These are phyloP conservation scores for Plasmopara muralis DNA, from an alignment of 352 stramenopile genomes.

Conservation along the genomic window DNA sequence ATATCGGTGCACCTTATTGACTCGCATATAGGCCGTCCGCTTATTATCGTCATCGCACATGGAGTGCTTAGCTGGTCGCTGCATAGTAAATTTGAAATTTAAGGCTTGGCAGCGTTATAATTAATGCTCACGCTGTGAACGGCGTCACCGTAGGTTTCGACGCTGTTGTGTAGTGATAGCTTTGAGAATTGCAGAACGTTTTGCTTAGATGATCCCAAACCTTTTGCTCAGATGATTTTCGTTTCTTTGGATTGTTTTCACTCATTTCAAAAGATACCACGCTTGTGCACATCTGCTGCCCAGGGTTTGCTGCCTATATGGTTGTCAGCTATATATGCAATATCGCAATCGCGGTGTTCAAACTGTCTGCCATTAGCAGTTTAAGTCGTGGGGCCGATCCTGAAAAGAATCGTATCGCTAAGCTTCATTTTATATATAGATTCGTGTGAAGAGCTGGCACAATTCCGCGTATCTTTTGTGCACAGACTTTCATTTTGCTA, in stretches of 20 bases:
- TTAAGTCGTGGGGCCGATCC: constrained; percentile 51
- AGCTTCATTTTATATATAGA: constrained; percentile 78
- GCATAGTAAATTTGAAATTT: constrained; percentile 33
- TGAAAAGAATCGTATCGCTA: constrained; percentile 80
- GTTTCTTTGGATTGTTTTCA: background rate
- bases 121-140: constrained; percentile 68
- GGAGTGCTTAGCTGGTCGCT: constrained; percentile 61
- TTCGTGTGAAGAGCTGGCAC: constrained; percentile 1
- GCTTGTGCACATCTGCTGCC: constrained; percentile 75
- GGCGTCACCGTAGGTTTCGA: constrained; percentile 83
- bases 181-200: background rate
- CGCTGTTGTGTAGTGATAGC: constrained; percentile 63
- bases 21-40: constrained; percentile 55
- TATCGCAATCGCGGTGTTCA: constrained; percentile 70
- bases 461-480: no score
- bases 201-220: no score
- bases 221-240: background rate
- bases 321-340: constrained; percentile 82
- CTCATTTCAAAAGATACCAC: constrained; percentile 84
- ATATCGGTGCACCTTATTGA: constrained; percentile 74
- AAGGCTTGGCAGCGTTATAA: constrained; percentile 65
- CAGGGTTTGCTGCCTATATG: constrained; percentile 84
- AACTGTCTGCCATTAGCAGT: constrained; percentile 68
- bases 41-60: constrained; percentile 75
- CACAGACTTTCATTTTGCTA: no score